Base-by-base conservation (phyloP, 176 grass and related monocot genomes). In the Alopecurus myosuroides region DNA sequence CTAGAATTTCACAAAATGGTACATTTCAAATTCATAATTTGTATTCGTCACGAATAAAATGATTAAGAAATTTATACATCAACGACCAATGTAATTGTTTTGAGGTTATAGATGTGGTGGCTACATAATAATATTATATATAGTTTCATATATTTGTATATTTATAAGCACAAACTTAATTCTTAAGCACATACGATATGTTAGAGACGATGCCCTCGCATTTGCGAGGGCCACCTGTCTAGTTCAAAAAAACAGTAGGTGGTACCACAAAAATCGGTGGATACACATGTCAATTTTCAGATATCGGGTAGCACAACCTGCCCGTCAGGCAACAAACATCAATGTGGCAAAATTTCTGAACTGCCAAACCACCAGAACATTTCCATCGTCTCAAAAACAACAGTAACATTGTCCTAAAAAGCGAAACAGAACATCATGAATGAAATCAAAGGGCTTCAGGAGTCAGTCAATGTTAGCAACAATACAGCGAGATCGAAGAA, bases 381-480 rank as follows among this genome's bases (percentile, higher is more conserved):
- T 36, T 22, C 49, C 35, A 45, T 49, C n/a, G 39, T 82, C 74
- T 17, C 67, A 61, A 74, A 10, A 37, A 44, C 19, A 20, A 20
- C 1, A 41, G 1, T 0, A 48, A 42, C 6, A 42, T 29, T 63
- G 12, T 73, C 23, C 13, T 44, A 9, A 17, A 0, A 10, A 18
- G 25, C n/a, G n/a, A n/a, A n/a, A n/a, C n/a, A 18, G 0, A 73
- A 46, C 25, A 55, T 1, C 34, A 65, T 10, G 45, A 39, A 72
- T 23, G 79, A 19, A 73, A 56, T 42, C 1, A 65, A 46, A 51
- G 22, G 35, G 44, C 55, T n/a, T 71, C 64, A 44, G 42, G 17
- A 29, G 35, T 86, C 18, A 4, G 88, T 79, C 62, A 25, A 35
- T 11, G 49, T 72, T 73, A 64, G 75, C 29, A 74, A 48, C n/a